These are phyloP conservation scores for Russula brevipes DNA, from an alignment of 768 basidiomycete species.

Conservation along the genomic window DNA sequence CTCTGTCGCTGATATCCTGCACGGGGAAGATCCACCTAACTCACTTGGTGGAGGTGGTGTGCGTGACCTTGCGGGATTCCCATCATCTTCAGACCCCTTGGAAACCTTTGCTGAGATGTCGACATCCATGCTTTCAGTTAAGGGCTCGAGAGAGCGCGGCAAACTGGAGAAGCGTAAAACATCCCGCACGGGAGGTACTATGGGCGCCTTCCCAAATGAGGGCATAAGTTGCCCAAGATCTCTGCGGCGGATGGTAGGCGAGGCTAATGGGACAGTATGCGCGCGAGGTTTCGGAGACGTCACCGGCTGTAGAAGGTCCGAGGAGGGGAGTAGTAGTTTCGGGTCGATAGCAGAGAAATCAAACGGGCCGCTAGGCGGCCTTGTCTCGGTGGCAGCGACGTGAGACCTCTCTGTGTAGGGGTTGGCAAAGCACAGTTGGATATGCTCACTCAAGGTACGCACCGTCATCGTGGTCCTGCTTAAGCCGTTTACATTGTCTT, in stretches of 20 bases:
- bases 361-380: slow-evolving; percentile 20
- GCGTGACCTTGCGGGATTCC: not conserved
- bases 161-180: slow-evolving; percentile 25
- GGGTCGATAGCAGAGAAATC: slow-evolving; percentile 19
- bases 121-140: not conserved
- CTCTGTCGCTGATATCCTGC: not conserved
- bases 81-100: not conserved
- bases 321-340: not conserved
- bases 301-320: not conserved
- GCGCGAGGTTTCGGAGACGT: slow-evolving; percentile 17
- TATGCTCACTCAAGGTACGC: not conserved
- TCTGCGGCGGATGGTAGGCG: slow-evolving; percentile 8
- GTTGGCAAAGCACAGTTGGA: not conserved
- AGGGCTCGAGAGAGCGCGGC: slow-evolving; percentile 10
- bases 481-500: slow-evolving; percentile 11
- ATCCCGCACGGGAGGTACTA: slow-evolving; percentile 15
- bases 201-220: slow-evolving; percentile 5
- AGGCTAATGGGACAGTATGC: slow-evolving; percentile 18
- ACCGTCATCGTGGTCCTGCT: slow-evolving; percentile 11
- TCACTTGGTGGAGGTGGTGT: not conserved
- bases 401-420: slow-evolving; percentile 1
- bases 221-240: slow-evolving; percentile 19
- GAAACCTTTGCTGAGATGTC: not conserved
- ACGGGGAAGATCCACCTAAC: not conserved
- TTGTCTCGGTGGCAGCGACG: not conserved